Evolutionary conservation across 176 grass and related monocot species (phyloP), one percentile per base, ranked within the genome.

Genomic region (Juncus inflexus): DNA sequence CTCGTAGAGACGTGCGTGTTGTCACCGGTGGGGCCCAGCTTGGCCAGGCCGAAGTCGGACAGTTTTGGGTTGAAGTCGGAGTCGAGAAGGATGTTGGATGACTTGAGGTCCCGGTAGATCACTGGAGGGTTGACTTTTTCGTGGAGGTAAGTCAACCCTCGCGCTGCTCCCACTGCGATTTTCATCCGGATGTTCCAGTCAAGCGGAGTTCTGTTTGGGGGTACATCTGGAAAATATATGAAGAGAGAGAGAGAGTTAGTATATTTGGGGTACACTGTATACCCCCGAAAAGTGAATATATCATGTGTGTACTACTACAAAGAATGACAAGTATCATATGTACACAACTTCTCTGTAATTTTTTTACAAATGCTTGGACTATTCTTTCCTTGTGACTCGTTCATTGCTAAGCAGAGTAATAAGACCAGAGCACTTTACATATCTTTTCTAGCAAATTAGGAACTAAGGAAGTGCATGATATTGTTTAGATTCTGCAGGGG

Each of bases 31-130:
- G 73, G 73, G 16, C 73, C 73, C 59, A 76, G 50, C 52, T 76
- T 76, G 61, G 73, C 61, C 13, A 76, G 73, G 37, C 73, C 73
- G 39, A 76, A 76, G 35, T 76, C 73, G 11, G 73, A 76, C 12
- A 76, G 13, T 50, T 76, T 65, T 19, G 73, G 37, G 16, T 64
- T 53, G 16, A 64, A 76, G 10, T 50, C 73, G 40, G 63, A 12
- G 28, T 76, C 73, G 15, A 76, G 50, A 52, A 76, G 42, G 42
- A 76, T 76, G 73, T 76, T 76, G 3, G 73, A 76, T 9, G 73
- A 76, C 42, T 76, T 76, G 28, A 76, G 54, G 62, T 76, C 73
- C 16, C 73, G 47, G 50, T 76, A 76, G 40, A 76, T 76, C 3
- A 76, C 73, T 35, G 61, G 60, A 62, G 73, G 73, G 11, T 63